Conservation (phyloP, 257 asterid species). For the Scutellaria minor region DNA sequence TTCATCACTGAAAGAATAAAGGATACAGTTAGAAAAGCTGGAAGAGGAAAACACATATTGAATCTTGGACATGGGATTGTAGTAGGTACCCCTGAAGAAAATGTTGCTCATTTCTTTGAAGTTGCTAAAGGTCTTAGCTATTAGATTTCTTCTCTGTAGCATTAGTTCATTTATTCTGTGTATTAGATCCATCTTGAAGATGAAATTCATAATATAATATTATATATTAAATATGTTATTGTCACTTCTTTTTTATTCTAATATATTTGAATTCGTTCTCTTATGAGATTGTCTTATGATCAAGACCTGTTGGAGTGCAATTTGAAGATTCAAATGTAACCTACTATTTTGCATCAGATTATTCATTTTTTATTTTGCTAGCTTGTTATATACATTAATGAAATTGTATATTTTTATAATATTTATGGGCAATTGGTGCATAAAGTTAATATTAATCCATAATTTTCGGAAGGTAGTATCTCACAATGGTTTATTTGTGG, state of each 20-base stretch:
- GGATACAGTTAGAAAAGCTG: constrained; percentile 91
- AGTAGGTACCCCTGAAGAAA: constrained; percentile 98
- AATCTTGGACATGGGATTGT: constrained; percentile 97
- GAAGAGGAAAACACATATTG: constrained; percentile 88
- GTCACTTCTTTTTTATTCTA: background rate
- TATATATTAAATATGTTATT: background rate
- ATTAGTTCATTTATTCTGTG: constrained; percentile 31
- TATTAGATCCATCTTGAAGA: constrained; percentile 32
- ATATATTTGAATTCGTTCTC: too few relatives aligned
- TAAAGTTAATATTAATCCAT: too few relatives aligned
- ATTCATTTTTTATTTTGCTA: too few relatives aligned
- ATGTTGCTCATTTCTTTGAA: constrained; percentile 96
- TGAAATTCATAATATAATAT: background rate
- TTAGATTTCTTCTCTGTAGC: constrained; percentile 40
- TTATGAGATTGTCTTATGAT: too few relatives aligned
- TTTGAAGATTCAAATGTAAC: too few relatives aligned
- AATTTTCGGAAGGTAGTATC: too few relatives aligned
- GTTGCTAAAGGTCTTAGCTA: constrained; percentile 92
- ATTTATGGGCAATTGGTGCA: too few relatives aligned
- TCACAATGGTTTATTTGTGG: too few relatives aligned
- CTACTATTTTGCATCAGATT: too few relatives aligned
- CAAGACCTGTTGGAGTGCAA: too few relatives aligned
- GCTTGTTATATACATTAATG: too few relatives aligned
- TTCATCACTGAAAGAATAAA: constrained; percentile 81
- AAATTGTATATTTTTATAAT: too few relatives aligned